Base-by-base conservation (phyloP, 192 early-diverging fungal species). In the Rhizoclosmatium globosum region DNA sequence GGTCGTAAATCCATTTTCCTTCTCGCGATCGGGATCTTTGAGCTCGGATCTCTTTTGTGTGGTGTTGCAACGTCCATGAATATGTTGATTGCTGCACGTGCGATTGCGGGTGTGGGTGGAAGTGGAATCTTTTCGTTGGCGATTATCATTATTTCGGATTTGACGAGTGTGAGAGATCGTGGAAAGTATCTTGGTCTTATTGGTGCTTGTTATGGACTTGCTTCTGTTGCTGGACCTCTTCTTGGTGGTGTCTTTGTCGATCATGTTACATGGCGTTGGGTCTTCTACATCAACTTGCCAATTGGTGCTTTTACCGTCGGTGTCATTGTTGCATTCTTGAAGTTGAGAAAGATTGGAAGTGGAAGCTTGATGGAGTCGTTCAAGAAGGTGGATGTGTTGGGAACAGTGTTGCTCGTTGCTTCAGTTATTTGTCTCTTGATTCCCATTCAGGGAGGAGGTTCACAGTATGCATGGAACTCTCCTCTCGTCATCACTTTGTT, bases 71-170 rank as follows among this genome's bases (percentile, higher is more conserved):
- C 15, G n/a, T 60, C 23, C 56, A 87, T 88, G 85, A 64, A 64
- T 41, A 84, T 88, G 85, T 87, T 95, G 59, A 94, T 94, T 76
- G 78, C 85, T 74, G 89, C 88, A 67, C 88, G 92, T 21, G 94
- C 92, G 0, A 89, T 97, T 66, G 91, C 92, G 65, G 94, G 94
- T 4, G 78, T 96, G 62, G 84, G 95, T 61, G 95, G 92, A n/a
- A 92, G 91, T 21, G 95, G 94, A 19, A 89, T 97, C 44, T 84
- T 94, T 76, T 85, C 91, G 1, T 84, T 95, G 71, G 93, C 92
- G 7, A 89, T 97, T 45, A 91, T 97, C 62, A 93, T 95, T 46
- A 89, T 97, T 58, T 89, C 94, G 2, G 97, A 97, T 64, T 83
- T 98, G 62, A 88, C 94, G 46, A 45, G 44, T 9, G 74, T 82